Conservation (phyloP, 1,284 basidiomycete species). For the Athelia sp. region DNA sequence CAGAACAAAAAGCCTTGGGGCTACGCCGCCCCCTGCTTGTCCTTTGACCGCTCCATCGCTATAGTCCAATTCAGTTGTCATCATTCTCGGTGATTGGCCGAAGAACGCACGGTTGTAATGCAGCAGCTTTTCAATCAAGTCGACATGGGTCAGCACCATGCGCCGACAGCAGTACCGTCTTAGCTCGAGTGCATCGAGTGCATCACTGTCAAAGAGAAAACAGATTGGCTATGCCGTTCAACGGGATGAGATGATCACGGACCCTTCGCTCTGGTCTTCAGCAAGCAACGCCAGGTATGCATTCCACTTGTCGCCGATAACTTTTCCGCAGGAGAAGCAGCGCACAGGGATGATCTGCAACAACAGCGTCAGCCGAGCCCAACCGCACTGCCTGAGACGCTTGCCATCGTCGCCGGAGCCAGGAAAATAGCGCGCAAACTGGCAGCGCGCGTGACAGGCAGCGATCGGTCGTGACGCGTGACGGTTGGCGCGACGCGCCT, state of each 20-base stretch:
- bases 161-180: slow-evolving; percentile 95
- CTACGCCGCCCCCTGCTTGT: slow-evolving; percentile 5
- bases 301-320: slow-evolving; percentile 92
- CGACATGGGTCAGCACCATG: slow-evolving; percentile 98
- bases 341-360: slow-evolving; percentile 79
- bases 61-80: neutral
- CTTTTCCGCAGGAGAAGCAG: slow-evolving; percentile 92
- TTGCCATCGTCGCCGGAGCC: neutral
- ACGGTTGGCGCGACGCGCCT: neutral
- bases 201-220: slow-evolving; percentile 64
- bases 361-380: neutral
- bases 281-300: slow-evolving; percentile 77
- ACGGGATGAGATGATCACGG: slow-evolving; percentile 22
- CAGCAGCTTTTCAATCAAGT: slow-evolving; percentile 92
- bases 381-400: neutral
- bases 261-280: slow-evolving; percentile 84
- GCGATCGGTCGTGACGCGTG: neutral
- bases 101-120: slow-evolving; percentile 90
- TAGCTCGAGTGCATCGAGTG: slow-evolving; percentile 86
- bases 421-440: neutral
- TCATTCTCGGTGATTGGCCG: neutral
- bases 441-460: neutral
- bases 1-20: neutral
- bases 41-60: slow-evolving; percentile 23
- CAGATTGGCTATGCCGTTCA: slow-evolving; percentile 1